phyloP scores from a whole-genome alignment of 768 basidiomycete species.

The Hericium coralloides region DNA sequence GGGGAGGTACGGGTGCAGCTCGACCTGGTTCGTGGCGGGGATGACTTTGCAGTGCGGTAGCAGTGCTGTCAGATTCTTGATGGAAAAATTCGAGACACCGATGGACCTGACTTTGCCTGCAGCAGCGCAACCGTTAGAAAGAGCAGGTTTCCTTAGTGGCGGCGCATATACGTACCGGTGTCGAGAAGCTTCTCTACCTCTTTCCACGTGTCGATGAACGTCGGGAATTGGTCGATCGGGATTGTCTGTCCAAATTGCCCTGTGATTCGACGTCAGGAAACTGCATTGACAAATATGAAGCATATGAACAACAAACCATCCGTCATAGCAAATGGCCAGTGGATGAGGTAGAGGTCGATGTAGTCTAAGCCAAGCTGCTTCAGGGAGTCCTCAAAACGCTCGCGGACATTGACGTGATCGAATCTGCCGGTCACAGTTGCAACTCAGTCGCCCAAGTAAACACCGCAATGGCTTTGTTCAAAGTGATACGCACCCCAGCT shows the following conservation, averaged over 20 bases:
- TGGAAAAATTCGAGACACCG: conserved; percentile 35
- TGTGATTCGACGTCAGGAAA: background rate
- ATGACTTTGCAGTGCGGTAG: conserved; percentile 39
- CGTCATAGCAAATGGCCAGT: conserved; percentile 24
- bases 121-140: background rate
- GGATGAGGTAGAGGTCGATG: conserved; percentile 31
- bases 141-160: background rate
- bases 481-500: conserved; percentile 26
- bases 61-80: conserved; percentile 27
- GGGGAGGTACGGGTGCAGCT: conserved; percentile 63
- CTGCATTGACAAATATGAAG: too few species aligned
- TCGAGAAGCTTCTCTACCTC: conserved; percentile 26
- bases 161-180: conserved; percentile 14
- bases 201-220: conserved; percentile 26
- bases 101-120: conserved; percentile 24
- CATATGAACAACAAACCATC: background rate
- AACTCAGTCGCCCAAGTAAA: too few species aligned
- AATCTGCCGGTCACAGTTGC: background rate
- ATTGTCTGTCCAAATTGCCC: conserved; percentile 21
- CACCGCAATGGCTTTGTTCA: background rate
- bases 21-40: conserved; percentile 61
- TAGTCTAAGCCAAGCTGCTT: conserved; percentile 24
- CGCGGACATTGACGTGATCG: conserved; percentile 20
- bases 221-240: conserved; percentile 41
- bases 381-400: conserved; percentile 24